Evolutionary conservation across 2,329 filamentous ascomycete genomes (phyloP).

Genomic region (Rutstroemia sp.): DNA sequence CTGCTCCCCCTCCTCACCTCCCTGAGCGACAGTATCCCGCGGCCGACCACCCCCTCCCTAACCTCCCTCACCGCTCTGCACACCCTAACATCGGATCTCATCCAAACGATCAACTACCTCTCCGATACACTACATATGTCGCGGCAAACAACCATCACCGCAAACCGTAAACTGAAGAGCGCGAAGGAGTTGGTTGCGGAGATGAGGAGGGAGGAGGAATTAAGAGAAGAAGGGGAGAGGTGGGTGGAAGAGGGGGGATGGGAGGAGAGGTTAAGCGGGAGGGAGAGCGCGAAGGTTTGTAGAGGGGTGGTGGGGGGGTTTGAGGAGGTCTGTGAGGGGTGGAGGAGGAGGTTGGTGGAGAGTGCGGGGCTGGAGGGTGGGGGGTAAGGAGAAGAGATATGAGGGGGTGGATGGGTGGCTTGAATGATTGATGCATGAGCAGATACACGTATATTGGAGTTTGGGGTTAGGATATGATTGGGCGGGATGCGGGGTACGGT

Average conservation of each 20-base stretch:
- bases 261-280: conserved; percentile 65
- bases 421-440: too few species aligned
- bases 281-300: conserved; percentile 80
- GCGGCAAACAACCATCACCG: conserved; percentile 76
- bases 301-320: conserved; percentile 86
- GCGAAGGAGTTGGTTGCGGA: conserved; percentile 82
- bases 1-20: conserved; percentile 61
- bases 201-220: conserved; percentile 74
- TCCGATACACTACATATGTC: conserved; percentile 93
- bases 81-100: conserved; percentile 62
- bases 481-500: too few species aligned
- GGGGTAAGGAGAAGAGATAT: neutral
- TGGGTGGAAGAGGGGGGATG: conserved; percentile 81
- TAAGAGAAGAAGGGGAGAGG: conserved; percentile 70
- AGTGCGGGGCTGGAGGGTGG: conserved; percentile 34
- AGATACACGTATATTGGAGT: too few species aligned
- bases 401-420: too few species aligned
- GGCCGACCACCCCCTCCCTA: conserved; percentile 53
- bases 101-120: conserved; percentile 75
- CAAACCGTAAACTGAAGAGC: conserved; percentile 69
- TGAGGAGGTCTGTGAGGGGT: conserved; percentile 79
- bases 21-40: conserved; percentile 60
- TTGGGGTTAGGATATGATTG: too few species aligned
- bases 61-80: conserved; percentile 62
- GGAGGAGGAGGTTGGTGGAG: conserved; percentile 68